Percentiles rank a stretch among this genome's conserved stretches.
Conservation (phyloP, 2,329 filamentous ascomycete genomes). For the Aplosporella prunicola region DNA sequence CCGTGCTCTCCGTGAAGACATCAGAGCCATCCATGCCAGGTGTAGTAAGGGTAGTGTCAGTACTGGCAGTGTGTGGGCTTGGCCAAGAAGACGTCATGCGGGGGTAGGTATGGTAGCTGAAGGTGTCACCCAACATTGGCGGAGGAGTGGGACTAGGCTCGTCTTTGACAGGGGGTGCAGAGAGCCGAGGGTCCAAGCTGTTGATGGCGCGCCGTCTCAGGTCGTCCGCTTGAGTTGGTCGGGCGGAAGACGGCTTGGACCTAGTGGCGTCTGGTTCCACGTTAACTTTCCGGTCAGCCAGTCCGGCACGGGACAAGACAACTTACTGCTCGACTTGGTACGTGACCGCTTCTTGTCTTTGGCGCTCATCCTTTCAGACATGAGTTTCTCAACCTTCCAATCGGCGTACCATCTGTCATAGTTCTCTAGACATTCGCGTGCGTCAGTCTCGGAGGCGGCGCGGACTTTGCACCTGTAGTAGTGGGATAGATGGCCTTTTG, state of each 20-base stretch:
- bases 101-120: conserved; percentile 21
- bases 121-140: conserved; percentile 9
- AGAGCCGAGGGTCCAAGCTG: conserved; percentile 27
- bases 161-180: conserved; percentile 27
- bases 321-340: conserved; percentile 23
- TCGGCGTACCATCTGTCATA: conserved; percentile 73
- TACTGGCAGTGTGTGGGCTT: conserved; percentile 5
- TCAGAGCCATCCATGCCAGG: conserved; percentile 1
- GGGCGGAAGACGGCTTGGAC: too few relatives aligned
- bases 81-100: conserved; percentile 31
- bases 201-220: conserved; percentile 13
- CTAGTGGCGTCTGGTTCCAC: not conserved
- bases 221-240: too few relatives aligned
- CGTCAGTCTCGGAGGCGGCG: conserved; percentile 56
- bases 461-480: conserved; percentile 73
- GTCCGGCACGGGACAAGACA: not conserved
- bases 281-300: not conserved
- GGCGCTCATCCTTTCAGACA: conserved; percentile 66
- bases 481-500: conserved; percentile 81
- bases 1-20: conserved; percentile 5
- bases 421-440: conserved; percentile 51
- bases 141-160: conserved; percentile 25
- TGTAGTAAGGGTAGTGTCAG: not conserved
- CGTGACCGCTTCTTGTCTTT: conserved; percentile 60
- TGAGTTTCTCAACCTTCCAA: conserved; percentile 60